Evolutionary conservation across 768 basidiomycete species (phyloP).

Genomic region (Tricholoma sp.): DNA sequence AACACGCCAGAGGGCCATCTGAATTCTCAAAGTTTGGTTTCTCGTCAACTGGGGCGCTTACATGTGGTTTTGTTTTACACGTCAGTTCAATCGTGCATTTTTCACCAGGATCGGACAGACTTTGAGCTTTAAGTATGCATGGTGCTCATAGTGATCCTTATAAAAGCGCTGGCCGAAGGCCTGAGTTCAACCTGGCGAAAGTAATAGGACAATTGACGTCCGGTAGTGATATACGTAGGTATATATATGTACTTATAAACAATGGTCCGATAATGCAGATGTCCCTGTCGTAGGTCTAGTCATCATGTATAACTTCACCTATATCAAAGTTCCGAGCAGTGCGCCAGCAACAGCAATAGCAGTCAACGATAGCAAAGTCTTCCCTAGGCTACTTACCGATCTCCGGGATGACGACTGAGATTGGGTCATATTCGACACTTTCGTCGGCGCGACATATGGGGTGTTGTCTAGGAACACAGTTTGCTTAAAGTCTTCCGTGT

Average conservation of each 20-base stretch:
- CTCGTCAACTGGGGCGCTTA: too few species aligned
- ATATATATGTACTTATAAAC: not conserved
- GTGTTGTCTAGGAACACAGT: conserved; percentile 24
- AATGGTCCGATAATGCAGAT: not conserved
- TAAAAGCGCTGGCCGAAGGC: not conserved
- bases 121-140: too few species aligned
- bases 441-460: conserved; percentile 19
- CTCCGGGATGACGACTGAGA: conserved; percentile 12
- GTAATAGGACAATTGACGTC: not conserved
- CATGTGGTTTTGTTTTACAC: too few species aligned
- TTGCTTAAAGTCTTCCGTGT: conserved; percentile 25
- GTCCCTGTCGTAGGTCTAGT: not conserved
- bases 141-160: not conserved
- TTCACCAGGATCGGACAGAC: too few species aligned
- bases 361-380: not conserved
- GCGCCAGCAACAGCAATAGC: not conserved
- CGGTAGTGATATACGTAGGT: not conserved
- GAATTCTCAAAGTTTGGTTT: not conserved
- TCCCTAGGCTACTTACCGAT: not conserved
- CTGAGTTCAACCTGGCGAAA: not conserved
- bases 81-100: too few species aligned
- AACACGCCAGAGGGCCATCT: not conserved
- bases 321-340: not conserved
- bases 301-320: not conserved
- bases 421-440: conserved; percentile 8